These are phyloP conservation scores for Cutaneotrichosporon cyanovorans DNA, from an alignment of 1,284 basidiomycete species.

Conservation along the genomic window DNA sequence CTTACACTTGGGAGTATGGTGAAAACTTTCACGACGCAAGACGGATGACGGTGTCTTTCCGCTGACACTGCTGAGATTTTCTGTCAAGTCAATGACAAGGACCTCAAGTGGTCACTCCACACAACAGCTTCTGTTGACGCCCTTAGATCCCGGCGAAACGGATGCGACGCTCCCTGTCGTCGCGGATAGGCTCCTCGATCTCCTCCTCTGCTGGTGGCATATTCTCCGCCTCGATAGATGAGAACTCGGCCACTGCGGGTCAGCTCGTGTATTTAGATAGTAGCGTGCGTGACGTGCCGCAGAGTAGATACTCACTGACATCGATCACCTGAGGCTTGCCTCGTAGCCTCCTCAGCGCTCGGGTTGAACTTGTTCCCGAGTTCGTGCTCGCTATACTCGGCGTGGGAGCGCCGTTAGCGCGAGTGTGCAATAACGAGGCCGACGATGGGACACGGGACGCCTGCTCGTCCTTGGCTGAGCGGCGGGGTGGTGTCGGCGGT, in stretches of 20 bases:
- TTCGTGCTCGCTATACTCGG: constrained; percentile 4
- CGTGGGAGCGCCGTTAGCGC: background rate
- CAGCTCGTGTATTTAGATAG: no score
- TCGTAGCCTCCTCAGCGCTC: constrained; percentile 10
- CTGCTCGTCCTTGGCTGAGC: background rate
- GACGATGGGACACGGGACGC: background rate
- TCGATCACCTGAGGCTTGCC: constrained; percentile 17
- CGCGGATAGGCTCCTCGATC: constrained; percentile 26
- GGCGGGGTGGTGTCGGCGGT: constrained; percentile 2
- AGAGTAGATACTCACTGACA: constrained; percentile 3
- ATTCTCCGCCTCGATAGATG: constrained; percentile 18
- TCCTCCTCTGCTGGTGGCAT: constrained; percentile 12
- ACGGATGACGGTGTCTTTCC: no score
- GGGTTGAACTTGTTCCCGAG: constrained; percentile 2
- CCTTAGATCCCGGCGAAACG: constrained; percentile 23
- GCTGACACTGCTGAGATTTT: no score
- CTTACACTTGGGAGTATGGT: no score
- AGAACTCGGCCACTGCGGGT: constrained; percentile 29
- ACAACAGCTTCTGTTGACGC: background rate
- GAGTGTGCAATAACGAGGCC: background rate
- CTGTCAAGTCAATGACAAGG: no score
- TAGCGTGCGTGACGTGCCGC: no score
- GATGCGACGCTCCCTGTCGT: constrained; percentile 30
- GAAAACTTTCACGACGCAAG: no score
- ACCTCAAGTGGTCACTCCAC: no score